These are phyloP conservation scores for Cyclocybe aegerita DNA, from an alignment of 768 basidiomycete genomes.

Conservation along the genomic window DNA sequence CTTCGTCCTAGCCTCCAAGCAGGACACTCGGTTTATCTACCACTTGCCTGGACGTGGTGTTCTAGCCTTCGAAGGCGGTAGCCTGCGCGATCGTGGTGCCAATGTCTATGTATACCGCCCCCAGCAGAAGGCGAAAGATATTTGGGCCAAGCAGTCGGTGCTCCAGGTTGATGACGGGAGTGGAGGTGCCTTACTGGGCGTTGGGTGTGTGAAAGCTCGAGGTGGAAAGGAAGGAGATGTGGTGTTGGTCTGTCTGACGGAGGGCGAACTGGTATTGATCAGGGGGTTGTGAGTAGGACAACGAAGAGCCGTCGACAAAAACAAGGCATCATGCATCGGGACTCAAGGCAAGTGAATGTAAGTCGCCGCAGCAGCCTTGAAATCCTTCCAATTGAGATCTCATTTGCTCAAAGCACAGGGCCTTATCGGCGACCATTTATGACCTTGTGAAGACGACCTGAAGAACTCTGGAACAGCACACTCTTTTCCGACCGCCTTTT, in stretches of 20 bases:
- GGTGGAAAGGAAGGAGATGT: conserved; percentile 30
- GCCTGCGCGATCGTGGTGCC: conserved; percentile 61
- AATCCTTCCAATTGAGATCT: too few relatives aligned
- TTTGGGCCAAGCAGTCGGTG: conserved; percentile 78
- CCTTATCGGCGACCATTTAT: too few relatives aligned
- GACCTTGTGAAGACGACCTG: too few relatives aligned
- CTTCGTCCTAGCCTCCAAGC: conserved; percentile 93
- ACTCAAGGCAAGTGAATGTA: too few relatives aligned
- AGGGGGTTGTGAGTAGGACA: conserved; percentile 21
- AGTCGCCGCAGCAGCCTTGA: too few relatives aligned
- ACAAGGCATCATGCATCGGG: too few relatives aligned
- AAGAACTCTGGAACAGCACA: too few relatives aligned
- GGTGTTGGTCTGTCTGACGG: conserved; percentile 71
- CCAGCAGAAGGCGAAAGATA: conserved; percentile 40
- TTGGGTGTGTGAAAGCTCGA: conserved; percentile 46
- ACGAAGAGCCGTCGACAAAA: too few relatives aligned
- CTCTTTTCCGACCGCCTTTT: too few relatives aligned
- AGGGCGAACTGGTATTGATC: conserved; percentile 70
- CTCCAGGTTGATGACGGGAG: conserved; percentile 70
- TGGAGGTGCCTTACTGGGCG: conserved; percentile 77
- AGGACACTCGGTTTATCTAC: conserved; percentile 84
- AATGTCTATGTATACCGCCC: conserved; percentile 87
- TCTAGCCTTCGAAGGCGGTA: conserved; percentile 80
- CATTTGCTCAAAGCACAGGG: too few relatives aligned
- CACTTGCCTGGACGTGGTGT: conserved; percentile 60